Evolutionary conservation across 1,139 yeast species (phyloP).

Genomic region (Yamadazyma friedrichii): DNA sequence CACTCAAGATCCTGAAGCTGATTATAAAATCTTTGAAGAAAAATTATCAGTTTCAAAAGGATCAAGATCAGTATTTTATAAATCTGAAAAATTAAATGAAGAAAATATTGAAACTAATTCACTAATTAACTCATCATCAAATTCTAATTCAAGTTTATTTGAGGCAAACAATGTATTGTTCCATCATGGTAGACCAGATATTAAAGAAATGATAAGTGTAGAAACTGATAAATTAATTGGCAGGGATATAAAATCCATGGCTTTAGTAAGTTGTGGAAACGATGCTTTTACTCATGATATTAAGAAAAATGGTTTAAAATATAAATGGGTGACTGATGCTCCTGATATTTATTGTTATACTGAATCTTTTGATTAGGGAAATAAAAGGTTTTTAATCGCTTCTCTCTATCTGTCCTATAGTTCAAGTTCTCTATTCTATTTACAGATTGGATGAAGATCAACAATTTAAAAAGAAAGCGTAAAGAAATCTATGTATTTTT

Average conservation of each 20-base stretch:
- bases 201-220: slow-evolving; percentile 6
- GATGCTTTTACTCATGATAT: slow-evolving; percentile 24
- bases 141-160: neutral
- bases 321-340: slow-evolving; percentile 24
- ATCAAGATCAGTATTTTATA: neutral
- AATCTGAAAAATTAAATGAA: neutral
- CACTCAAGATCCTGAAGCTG: slow-evolving; percentile 13
- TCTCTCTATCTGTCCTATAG: neutral
- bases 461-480: neutral
- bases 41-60: neutral
- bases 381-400: slow-evolving; percentile 1
- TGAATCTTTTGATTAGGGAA: slow-evolving; percentile 23
- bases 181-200: slow-evolving; percentile 13
- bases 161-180: slow-evolving; percentile 10
- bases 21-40: neutral
- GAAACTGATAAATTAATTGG: slow-evolving; percentile 9
- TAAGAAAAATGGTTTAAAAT: slow-evolving; percentile 26
- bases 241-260: slow-evolving; percentile 23
- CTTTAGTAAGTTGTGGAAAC: slow-evolving; percentile 43
- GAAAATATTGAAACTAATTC: slow-evolving; percentile 1
- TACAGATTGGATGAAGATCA: too few species aligned
- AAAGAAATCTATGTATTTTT: neutral
- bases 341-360: slow-evolving; percentile 39
- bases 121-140: neutral
- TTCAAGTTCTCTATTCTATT: too few species aligned